Evolutionary conservation across 257 asterid genomes (phyloP).

Genomic region (Ajuga chamaepitys): DNA sequence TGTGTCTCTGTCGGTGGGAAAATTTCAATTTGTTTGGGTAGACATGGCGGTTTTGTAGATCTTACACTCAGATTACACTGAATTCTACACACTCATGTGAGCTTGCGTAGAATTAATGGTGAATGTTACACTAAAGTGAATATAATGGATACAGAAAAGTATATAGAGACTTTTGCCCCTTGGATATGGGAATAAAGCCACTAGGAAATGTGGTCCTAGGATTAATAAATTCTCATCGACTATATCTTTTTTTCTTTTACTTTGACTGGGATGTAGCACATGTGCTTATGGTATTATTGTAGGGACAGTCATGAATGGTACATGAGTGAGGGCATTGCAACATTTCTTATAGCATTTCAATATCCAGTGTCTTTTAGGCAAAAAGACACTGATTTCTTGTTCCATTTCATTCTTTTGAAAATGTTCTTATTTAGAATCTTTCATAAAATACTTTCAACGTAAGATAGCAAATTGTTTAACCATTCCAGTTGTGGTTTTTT

Average conservation of each 20-base stretch:
- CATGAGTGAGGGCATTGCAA: background rate
- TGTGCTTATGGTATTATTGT: background rate
- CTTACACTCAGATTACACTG: too few species aligned
- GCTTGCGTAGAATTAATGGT: background rate
- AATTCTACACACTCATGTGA: background rate
- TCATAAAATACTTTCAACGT: background rate
- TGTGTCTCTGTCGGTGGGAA: background rate
- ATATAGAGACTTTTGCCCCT: background rate
- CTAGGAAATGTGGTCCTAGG: constrained; percentile 10
- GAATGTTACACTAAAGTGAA: background rate
- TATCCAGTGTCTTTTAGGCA: background rate
- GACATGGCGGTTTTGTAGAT: too few species aligned
- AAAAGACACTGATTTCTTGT: background rate
- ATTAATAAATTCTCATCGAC: constrained; percentile 5
- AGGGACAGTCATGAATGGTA: background rate
- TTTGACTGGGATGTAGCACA: background rate
- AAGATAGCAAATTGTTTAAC: background rate
- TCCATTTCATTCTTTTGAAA: background rate
- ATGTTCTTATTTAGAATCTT: background rate
- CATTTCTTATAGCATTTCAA: background rate
- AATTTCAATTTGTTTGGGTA: too few species aligned
- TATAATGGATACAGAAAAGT: background rate
- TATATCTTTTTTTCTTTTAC: background rate
- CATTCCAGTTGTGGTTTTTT: background rate
- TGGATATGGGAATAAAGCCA: background rate